Evolutionary conservation across 768 basidiomycete species (phyloP).

Genomic region (Mycena polygramma): DNA sequence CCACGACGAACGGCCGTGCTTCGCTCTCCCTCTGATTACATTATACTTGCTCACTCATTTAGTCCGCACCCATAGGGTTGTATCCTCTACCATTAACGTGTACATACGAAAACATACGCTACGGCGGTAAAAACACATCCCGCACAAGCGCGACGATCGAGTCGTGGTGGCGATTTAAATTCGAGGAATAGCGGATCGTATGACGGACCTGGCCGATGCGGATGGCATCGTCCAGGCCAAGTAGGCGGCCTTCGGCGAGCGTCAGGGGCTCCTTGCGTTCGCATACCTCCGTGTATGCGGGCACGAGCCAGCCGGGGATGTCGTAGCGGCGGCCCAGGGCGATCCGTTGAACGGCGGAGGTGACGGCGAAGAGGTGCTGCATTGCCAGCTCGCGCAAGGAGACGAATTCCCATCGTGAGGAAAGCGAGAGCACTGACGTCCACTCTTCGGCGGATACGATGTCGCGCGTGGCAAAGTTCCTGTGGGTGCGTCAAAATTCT

Average conservation of each 20-base stretch:
- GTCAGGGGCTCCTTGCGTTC: conserved; percentile 39
- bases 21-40: conserved; percentile 13
- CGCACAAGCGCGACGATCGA: conserved; percentile 31
- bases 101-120: conserved; percentile 1
- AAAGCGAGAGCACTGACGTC: conserved; percentile 46
- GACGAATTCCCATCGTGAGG: conserved; percentile 45
- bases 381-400: conserved; percentile 45
- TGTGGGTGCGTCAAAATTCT: neutral
- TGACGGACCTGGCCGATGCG: conserved; percentile 37
- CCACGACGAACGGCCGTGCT: conserved; percentile 23
- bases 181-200: conserved; percentile 35
- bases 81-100: neutral
- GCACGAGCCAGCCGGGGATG: conserved; percentile 44
- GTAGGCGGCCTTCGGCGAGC: conserved; percentile 33
- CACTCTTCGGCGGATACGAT: conserved; percentile 42
- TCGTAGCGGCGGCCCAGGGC: conserved; percentile 41
- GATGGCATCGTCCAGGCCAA: conserved; percentile 35
- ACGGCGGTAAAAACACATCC: conserved; percentile 30
- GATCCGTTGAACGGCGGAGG: conserved; percentile 41
- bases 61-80: too few relatives aligned
- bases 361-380: conserved; percentile 32
- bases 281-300: conserved; percentile 47
- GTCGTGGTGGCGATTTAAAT: conserved; percentile 37
- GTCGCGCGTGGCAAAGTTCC: conserved; percentile 32
- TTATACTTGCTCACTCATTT: neutral